Percentiles rank a stretch among this genome's conserved stretches.
Conservation (phyloP, 805 yeast species). For the Alloascoidea hylecoeti region DNA sequence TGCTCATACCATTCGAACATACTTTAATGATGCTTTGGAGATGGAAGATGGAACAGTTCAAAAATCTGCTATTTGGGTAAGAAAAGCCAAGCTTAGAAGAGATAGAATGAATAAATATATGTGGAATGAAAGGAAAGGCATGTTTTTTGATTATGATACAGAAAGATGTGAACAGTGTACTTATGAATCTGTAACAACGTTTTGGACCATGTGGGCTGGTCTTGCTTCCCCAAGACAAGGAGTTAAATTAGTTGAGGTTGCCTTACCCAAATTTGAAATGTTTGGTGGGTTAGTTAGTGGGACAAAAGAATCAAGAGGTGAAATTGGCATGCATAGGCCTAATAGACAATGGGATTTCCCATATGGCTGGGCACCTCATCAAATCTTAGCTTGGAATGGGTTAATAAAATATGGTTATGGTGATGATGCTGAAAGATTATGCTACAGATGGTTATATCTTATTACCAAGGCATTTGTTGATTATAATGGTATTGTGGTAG, state of each 20-base stretch:
- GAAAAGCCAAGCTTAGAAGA: constrained; percentile 41
- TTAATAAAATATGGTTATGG: constrained; percentile 55
- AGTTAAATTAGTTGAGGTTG: constrained; percentile 33
- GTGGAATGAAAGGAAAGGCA: constrained; percentile 73
- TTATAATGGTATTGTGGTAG: constrained; percentile 89
- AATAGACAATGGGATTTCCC: constrained; percentile 98
- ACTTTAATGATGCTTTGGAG: constrained; percentile 35
- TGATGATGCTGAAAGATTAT: constrained; percentile 52
- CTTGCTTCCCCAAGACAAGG: constrained; percentile 62
- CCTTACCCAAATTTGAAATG: constrained; percentile 62
- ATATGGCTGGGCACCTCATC: constrained; percentile 98
- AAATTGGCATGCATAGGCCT: constrained; percentile 56
- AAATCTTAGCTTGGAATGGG: constrained; percentile 88
- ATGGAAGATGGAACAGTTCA: constrained; percentile 25
- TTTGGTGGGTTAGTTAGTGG: constrained; percentile 86
- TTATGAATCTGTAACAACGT: constrained; percentile 78
- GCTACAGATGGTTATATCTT: constrained; percentile 80
- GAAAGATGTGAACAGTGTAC: constrained; percentile 35
- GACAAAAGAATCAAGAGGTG: constrained; percentile 61
- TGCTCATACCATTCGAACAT: constrained; percentile 40
- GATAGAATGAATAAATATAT: constrained; percentile 45
- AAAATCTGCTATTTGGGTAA: constrained; percentile 42
- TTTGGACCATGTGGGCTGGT: constrained; percentile 89
- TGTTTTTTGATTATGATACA: constrained; percentile 77
- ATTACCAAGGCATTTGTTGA: constrained; percentile 87